Conservation (phyloP, 805 yeast species). For the Barnettozyma vustinii region DNA sequence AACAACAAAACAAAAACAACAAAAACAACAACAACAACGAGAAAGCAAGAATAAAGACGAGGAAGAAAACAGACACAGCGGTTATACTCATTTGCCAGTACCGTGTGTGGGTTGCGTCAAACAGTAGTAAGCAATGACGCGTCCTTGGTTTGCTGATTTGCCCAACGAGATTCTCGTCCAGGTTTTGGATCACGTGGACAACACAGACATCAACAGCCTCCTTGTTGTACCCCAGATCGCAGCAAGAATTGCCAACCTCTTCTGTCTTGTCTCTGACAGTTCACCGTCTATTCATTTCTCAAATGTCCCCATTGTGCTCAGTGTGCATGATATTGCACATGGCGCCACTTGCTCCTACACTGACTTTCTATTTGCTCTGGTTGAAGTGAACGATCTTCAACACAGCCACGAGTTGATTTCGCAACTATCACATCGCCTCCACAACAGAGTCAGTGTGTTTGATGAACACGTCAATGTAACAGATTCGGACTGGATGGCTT, state of each 20-base stretch:
- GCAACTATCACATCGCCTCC: neutral
- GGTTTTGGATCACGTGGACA: neutral
- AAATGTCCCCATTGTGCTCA: neutral
- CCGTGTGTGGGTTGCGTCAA: no score
- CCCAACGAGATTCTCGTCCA: neutral
- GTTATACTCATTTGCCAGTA: neutral
- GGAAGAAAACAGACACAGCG: neutral
- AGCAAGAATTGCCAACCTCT: neutral
- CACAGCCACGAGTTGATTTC: neutral
- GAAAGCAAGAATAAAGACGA: no score
- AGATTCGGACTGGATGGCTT: constrained; percentile 6
- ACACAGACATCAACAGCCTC: neutral
- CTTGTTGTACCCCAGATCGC: neutral
- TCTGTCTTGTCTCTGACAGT: neutral
- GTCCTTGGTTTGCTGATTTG: neutral
- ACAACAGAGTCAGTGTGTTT: constrained; percentile 10
- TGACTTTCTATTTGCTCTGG: constrained; percentile 1
- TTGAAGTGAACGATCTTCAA: constrained; percentile 13
- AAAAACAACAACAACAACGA: neutral
- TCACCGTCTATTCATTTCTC: neutral
- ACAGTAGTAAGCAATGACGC: neutral
- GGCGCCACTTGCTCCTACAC: neutral
- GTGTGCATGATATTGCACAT: neutral
- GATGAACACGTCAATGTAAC: constrained; percentile 5
- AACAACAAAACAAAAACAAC: neutral